A percentile compares a stretch with the other conserved stretches of the same genome.
Evolutionary conservation across 2,329 filamentous ascomycete genomes (phyloP).

Genomic region (Eurotiales sp.): DNA sequence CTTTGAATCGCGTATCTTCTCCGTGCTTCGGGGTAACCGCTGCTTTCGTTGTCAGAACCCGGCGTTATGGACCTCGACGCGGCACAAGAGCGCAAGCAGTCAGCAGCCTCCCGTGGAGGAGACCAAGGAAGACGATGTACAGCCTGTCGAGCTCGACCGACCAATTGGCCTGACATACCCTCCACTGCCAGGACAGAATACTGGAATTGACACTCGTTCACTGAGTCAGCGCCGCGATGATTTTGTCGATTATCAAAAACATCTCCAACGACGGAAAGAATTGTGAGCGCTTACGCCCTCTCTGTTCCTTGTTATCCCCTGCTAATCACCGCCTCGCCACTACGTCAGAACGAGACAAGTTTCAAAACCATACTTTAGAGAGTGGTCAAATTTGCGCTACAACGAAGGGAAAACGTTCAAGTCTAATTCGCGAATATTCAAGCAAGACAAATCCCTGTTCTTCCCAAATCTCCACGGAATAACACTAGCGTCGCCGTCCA

Average conservation of each 20-base stretch:
- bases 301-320: not conserved
- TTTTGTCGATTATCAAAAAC: constrained; percentile 80
- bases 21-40: constrained; percentile 22
- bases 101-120: constrained; percentile 10
- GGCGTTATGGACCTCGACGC: constrained; percentile 22
- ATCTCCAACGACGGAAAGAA: constrained; percentile 69
- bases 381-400: constrained; percentile 84
- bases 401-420: constrained; percentile 87
- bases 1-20: constrained; percentile 19
- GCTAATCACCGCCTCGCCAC: not conserved
- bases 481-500: constrained; percentile 62
- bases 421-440: constrained; percentile 79
- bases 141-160: constrained; percentile 55
- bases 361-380: constrained; percentile 86
- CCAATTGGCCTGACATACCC: constrained; percentile 79
- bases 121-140: constrained; percentile 40
- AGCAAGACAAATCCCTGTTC: constrained; percentile 74
- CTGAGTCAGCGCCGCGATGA: constrained; percentile 69
- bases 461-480: constrained; percentile 88
- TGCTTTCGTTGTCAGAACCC: constrained; percentile 36
- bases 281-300: constrained; percentile 53
- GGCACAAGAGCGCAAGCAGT: constrained; percentile 17
- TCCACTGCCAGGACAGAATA: constrained; percentile 75
- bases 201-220: constrained; percentile 66
- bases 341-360: constrained; percentile 65